Evolutionary conservation across 176 grass and related monocot species (phyloP).

Genomic region (Pontederia paniculata): DNA sequence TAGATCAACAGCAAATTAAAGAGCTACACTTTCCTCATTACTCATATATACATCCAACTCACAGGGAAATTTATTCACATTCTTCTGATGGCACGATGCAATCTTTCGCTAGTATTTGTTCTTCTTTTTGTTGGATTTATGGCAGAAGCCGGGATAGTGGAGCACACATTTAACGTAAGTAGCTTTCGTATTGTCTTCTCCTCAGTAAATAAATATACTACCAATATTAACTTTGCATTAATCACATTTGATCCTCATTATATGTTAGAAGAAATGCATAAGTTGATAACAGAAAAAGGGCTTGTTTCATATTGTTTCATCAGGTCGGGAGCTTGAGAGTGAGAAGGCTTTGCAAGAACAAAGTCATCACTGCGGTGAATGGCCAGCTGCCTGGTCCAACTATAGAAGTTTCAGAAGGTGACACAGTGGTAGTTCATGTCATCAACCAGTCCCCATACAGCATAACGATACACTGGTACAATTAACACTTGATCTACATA

Average conservation of each 20-base stretch:
- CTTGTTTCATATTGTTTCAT: too few relatives aligned
- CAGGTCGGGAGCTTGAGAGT: slow-evolving; percentile 41
- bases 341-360: slow-evolving; percentile 24
- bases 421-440: slow-evolving; percentile 39
- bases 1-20: too few relatives aligned
- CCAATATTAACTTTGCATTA: not conserved
- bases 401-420: slow-evolving; percentile 34
- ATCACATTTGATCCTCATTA: not conserved
- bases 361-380: slow-evolving; percentile 51
- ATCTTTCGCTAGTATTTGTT: slow-evolving; percentile 1
- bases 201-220: not conserved
- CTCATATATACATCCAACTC: too few relatives aligned
- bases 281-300: too few relatives aligned
- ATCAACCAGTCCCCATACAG: slow-evolving; percentile 44
- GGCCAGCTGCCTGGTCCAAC: slow-evolving; percentile 44
- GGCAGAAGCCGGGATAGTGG: slow-evolving; percentile 26
- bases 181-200: not conserved
- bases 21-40: too few relatives aligned
- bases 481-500: not conserved
- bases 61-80: too few relatives aligned
- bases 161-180: slow-evolving; percentile 43
- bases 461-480: slow-evolving; percentile 52
- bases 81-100: too few relatives aligned
- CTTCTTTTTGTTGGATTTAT: slow-evolving; percentile 14
- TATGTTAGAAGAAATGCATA: not conserved